Evolutionary conservation across 2,329 filamentous ascomycete species (phyloP).

Genomic region (Monilinia fructicola): DNA sequence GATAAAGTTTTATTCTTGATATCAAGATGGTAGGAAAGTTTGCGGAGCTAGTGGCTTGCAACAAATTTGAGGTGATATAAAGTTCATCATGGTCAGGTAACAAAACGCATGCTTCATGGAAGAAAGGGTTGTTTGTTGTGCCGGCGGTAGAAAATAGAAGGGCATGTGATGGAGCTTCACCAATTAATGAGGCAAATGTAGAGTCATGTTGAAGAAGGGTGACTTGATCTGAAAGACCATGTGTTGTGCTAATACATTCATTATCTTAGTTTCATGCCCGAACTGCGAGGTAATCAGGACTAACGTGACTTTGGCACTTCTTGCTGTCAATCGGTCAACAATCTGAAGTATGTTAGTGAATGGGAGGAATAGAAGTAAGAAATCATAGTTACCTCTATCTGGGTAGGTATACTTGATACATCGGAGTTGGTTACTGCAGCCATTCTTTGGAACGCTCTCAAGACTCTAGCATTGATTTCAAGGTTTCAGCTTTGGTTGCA

Average conservation of each 20-base stretch:
- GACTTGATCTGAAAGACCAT: constrained; percentile 36
- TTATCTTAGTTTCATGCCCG: constrained; percentile 21
- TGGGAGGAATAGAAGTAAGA: not conserved
- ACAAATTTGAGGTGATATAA: constrained; percentile 48
- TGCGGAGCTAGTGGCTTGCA: constrained; percentile 43
- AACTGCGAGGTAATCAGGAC: not conserved
- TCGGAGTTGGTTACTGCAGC: constrained; percentile 24
- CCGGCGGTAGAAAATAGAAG: constrained; percentile 46
- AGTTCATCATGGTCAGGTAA: constrained; percentile 45
- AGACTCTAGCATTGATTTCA: not conserved
- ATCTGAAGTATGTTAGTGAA: constrained; percentile 3
- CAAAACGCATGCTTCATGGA: constrained; percentile 48
- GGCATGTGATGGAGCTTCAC: constrained; percentile 42
- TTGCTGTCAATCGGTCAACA: constrained; percentile 16
- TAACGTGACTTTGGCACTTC: constrained; percentile 6
- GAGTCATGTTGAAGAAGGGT: constrained; percentile 44
- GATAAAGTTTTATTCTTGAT: constrained; percentile 44
- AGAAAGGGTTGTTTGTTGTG: constrained; percentile 48
- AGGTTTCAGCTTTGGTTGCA: not conserved
- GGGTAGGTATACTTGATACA: constrained; percentile 15
- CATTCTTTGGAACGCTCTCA: constrained; percentile 11
- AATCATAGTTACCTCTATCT: constrained; percentile 19
- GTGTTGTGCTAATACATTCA: constrained; percentile 26
- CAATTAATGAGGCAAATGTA: constrained; percentile 42
- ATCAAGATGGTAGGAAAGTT: constrained; percentile 48